Evolutionary conservation across 805 yeast genomes (phyloP), one percentile per base, ranked within the genome.

Genomic region (Metschnikowia drakensbergensis): DNA sequence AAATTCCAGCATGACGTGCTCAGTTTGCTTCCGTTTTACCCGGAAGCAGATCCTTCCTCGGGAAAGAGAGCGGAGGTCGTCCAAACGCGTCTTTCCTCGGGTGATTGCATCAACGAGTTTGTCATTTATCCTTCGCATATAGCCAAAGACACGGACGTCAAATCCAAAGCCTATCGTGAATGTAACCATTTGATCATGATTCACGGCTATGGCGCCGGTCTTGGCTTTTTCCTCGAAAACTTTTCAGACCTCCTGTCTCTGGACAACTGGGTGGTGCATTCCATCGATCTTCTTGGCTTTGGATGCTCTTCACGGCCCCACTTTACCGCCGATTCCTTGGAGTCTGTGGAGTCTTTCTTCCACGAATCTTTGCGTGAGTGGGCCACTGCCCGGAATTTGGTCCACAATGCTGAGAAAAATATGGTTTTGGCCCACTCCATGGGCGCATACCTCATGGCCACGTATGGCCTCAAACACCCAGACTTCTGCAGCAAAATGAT

Each of bases 241-340:
- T 70, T 71, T 31, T 63, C 63, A n/a, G 62, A 48, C 2, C 48
- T 71, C 3, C 45, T 55, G 34, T 25, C 49, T 7, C 43, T 49
- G 32, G 69, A 77, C 28, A 68, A 76, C 36, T 86, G 94, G 86
- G 77, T 84, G 47, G 72, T 91, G 39, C 96, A 89, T 68, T 87
- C 96, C 0, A 77, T 92, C 3, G 99, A 92, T 61, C 68, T 91
- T 47, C 76, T 89, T 2, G 99, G 99, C 0, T 92, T 87, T 66
- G 99, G 98, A 0, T 82, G 88, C 49, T 86, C 96, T 0, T 80
- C 96, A 1, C 75, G 98, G 53, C 95, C 95, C 1, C 71, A 74
- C 42, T 88, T 87, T 61, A 45, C 50, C 2, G 54, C 58, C 27
- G 28, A 26, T 13, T 76, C 77, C 33, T 72, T 81, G 37, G 57